Evolutionary conservation across 2,329 filamentous ascomycete species (phyloP).

Genomic region (Claviceps cyperi): DNA sequence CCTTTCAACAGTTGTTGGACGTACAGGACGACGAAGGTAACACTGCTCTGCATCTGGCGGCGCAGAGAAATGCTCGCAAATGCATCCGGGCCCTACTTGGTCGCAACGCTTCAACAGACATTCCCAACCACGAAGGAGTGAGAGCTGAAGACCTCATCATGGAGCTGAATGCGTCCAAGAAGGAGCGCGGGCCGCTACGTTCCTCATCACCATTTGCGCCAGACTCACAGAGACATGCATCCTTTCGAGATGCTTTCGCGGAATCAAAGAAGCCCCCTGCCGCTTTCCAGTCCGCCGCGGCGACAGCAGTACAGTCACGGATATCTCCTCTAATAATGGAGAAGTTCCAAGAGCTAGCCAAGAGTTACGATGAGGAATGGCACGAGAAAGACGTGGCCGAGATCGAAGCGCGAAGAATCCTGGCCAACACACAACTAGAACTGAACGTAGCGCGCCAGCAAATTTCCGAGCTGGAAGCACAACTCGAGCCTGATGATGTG

Average conservation of each 20-base stretch:
- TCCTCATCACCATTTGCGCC: slow-evolving; percentile 62
- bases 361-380: slow-evolving; percentile 60
- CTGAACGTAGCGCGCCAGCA: slow-evolving; percentile 45
- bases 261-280: slow-evolving; percentile 28
- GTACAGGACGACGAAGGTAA: slow-evolving; percentile 77
- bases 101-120: slow-evolving; percentile 69
- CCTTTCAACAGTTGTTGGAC: slow-evolving; percentile 68
- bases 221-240: slow-evolving; percentile 42
- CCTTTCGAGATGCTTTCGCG: slow-evolving; percentile 34
- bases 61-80: slow-evolving; percentile 75
- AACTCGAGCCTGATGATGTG: slow-evolving; percentile 40
- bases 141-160: slow-evolving; percentile 77
- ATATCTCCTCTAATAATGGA: slow-evolving; percentile 56
- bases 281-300: slow-evolving; percentile 46
- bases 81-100: slow-evolving; percentile 69
- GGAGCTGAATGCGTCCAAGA: slow-evolving; percentile 53
- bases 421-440: slow-evolving; percentile 54
- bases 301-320: slow-evolving; percentile 53
- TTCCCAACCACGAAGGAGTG: slow-evolving; percentile 68
- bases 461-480: slow-evolving; percentile 40
- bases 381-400: slow-evolving; percentile 58
- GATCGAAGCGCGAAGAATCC: slow-evolving; percentile 49
- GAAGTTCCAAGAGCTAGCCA: slow-evolving; percentile 56
- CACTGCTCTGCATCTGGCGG: slow-evolving; percentile 62
- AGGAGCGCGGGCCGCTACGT: slow-evolving; percentile 52